A percentile compares a stretch with the other conserved stretches of the same genome.
These are phyloP conservation scores for Yamadazyma kitorensis DNA, from an alignment of 805 yeast species.

Conservation along the genomic window DNA sequence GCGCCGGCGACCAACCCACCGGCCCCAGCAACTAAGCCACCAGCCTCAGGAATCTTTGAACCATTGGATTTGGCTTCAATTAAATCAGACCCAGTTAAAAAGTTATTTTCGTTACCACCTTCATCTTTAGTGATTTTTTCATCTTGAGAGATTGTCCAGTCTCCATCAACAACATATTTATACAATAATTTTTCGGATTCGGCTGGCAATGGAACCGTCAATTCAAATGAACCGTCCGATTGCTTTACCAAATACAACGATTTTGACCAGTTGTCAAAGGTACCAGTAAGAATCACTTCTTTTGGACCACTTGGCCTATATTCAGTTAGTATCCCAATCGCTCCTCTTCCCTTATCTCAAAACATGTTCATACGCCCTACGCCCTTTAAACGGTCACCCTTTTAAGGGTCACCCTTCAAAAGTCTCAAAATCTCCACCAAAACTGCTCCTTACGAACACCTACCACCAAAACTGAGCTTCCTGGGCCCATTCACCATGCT, in stretches of 20 bases:
- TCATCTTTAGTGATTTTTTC: slow-evolving; percentile 46
- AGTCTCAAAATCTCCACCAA: too few relatives aligned
- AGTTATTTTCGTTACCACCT: slow-evolving; percentile 52
- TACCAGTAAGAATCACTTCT: slow-evolving; percentile 66
- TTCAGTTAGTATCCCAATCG: slow-evolving; percentile 24
- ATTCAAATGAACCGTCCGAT: slow-evolving; percentile 57
- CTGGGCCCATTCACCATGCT: too few relatives aligned
- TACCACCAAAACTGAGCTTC: too few relatives aligned
- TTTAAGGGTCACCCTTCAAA: too few relatives aligned
- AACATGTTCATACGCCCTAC: too few relatives aligned
- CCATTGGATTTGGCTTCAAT: slow-evolving; percentile 15
- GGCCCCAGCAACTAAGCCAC: slow-evolving; percentile 30
- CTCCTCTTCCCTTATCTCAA: too few relatives aligned
- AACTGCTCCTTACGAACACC: too few relatives aligned
- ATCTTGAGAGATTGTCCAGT: slow-evolving; percentile 48
- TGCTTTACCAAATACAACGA: slow-evolving; percentile 58
- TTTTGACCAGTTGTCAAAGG: slow-evolving; percentile 66
- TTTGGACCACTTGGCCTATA: slow-evolving; percentile 44
- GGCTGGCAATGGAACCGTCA: slow-evolving; percentile 54
- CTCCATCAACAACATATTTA: slow-evolving; percentile 70
- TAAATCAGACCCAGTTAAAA: slow-evolving; percentile 38
- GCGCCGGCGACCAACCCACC: slow-evolving; percentile 56
- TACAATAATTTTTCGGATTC: slow-evolving; percentile 42
- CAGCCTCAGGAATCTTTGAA: slow-evolving; percentile 31
- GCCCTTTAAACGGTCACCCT: too few relatives aligned